Conservation (phyloP, 345 rosid genomes). For the Chamaenerion angustifolium region DNA sequence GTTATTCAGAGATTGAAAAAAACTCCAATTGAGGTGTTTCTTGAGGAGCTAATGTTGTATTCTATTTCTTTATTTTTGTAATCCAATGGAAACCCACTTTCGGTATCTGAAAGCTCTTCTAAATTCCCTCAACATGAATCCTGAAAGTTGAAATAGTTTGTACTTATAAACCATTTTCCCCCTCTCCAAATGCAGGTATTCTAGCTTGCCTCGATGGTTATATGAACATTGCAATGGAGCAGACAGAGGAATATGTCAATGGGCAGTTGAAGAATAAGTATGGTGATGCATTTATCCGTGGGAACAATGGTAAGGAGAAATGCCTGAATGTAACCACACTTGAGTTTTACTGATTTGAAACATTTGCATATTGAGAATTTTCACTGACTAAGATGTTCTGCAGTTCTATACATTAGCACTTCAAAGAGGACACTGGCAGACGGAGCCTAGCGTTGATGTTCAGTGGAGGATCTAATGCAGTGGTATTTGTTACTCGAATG, state of each 20-base stretch:
- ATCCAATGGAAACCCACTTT: too few relatives aligned
- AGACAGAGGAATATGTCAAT: slow-evolving; percentile 84
- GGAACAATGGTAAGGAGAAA: slow-evolving; percentile 53
- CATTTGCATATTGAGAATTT: not conserved
- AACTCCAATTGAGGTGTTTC: too few relatives aligned
- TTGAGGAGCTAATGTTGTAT: too few relatives aligned
- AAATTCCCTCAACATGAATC: not conserved
- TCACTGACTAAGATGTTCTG: slow-evolving; percentile 9
- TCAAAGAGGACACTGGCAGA: slow-evolving; percentile 69
- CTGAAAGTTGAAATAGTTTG: not conserved
- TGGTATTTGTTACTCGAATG: not conserved
- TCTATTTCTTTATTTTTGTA: too few relatives aligned
- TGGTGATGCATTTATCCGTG: slow-evolving; percentile 93
- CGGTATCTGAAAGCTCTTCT: too few relatives aligned
- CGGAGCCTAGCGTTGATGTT: slow-evolving; percentile 28
- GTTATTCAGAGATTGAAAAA: too few relatives aligned
- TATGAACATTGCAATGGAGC: slow-evolving; percentile 98
- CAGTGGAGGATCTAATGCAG: not conserved
- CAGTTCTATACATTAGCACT: slow-evolving; percentile 93
- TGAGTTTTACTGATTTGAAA: too few relatives aligned
- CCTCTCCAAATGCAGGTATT: slow-evolving; percentile 29
- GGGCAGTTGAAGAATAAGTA: slow-evolving; percentile 92
- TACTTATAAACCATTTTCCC: too few relatives aligned
- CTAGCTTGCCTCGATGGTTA: slow-evolving; percentile 87
- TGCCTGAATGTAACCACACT: not conserved